Percentiles rank a stretch among this genome's conserved stretches.
phyloP scores from a whole-genome alignment of 1,139 yeast genomes.

The Martiniozyma asiatica region DNA sequence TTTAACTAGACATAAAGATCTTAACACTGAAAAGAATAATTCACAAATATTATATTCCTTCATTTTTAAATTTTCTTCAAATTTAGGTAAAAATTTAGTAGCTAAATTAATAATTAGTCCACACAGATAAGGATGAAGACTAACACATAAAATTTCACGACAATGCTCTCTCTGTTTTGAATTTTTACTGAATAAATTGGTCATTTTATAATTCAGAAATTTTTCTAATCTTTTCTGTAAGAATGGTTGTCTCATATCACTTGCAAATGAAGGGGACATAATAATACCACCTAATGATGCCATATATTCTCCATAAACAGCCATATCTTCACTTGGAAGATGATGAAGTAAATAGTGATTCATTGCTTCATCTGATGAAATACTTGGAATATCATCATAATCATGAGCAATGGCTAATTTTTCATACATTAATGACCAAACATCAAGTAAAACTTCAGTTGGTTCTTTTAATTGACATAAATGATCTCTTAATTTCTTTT shows the following conservation, averaged over 20 bases:
- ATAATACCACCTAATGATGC: constrained; percentile 24
- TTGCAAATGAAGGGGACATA: constrained; percentile 15
- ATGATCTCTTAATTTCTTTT: constrained; percentile 48
- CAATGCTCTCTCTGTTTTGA: constrained; percentile 18
- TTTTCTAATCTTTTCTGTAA: constrained; percentile 13
- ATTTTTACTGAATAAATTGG: constrained; percentile 16
- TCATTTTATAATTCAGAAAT: constrained; percentile 16
- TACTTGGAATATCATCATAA: constrained; percentile 6
- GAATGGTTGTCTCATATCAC: constrained; percentile 16
- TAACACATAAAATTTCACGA: constrained; percentile 22
- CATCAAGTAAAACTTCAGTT: constrained; percentile 45
- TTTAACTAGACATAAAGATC: constrained; percentile 17
- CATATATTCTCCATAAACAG: constrained; percentile 20
- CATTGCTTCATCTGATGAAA: constrained; percentile 16
- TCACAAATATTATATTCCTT: constrained; percentile 20
- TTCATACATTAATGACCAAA: constrained; percentile 50
- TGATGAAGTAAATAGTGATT: constrained; percentile 19
- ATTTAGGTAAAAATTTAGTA: constrained; percentile 12
- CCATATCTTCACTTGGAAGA: constrained; percentile 8
- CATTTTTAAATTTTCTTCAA: constrained; percentile 14
- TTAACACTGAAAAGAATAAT: constrained; percentile 16
- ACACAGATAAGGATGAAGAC: constrained; percentile 22
- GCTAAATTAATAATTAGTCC: constrained; percentile 14
- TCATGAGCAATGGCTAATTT: constrained; percentile 12
- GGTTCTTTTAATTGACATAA: constrained; percentile 48